A percentile compares a stretch with the other conserved stretches of the same genome.
Evolutionary conservation across 768 basidiomycete genomes (phyloP).

Genomic region (Suillus spraguei): DNA sequence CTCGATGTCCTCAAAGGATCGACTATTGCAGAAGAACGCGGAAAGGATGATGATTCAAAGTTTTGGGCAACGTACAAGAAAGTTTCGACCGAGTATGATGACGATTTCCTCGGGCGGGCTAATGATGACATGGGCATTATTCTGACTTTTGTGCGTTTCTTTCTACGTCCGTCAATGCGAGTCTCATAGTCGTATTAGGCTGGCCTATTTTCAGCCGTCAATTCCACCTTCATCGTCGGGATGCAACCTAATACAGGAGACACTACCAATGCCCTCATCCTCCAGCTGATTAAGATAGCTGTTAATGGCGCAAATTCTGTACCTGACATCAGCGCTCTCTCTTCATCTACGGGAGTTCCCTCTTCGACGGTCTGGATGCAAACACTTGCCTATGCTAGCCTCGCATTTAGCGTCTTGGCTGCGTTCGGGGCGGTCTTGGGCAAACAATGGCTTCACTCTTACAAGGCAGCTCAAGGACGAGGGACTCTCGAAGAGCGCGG

Average conservation of each 20-base stretch:
- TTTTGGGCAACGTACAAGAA: background rate
- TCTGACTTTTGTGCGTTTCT: background rate
- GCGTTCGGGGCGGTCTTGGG: slow-evolving; percentile 2
- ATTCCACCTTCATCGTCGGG: background rate
- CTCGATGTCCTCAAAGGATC: background rate
- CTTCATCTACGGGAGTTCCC: background rate
- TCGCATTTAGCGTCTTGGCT: background rate
- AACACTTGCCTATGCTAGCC: background rate
- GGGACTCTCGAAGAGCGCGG: slow-evolving; percentile 13
- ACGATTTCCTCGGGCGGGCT: background rate
- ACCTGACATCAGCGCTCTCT: background rate
- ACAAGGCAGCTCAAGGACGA: background rate
- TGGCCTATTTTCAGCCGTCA: slow-evolving; percentile 1
- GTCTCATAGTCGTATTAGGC: background rate
- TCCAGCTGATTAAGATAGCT: background rate
- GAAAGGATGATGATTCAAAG: background rate
- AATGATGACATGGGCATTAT: slow-evolving; percentile 2
- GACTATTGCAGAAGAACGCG: background rate
- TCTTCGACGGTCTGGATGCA: background rate
- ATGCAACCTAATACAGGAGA: background rate
- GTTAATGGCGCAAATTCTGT: background rate
- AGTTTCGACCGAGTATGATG: background rate
- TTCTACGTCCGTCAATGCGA: background rate
- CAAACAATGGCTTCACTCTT: background rate
- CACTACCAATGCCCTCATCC: background rate